Percentiles rank a stretch among this genome's conserved stretches.
Evolutionary conservation across 306 rosid genomes (phyloP).

Genomic region (Inga oerstediana): DNA sequence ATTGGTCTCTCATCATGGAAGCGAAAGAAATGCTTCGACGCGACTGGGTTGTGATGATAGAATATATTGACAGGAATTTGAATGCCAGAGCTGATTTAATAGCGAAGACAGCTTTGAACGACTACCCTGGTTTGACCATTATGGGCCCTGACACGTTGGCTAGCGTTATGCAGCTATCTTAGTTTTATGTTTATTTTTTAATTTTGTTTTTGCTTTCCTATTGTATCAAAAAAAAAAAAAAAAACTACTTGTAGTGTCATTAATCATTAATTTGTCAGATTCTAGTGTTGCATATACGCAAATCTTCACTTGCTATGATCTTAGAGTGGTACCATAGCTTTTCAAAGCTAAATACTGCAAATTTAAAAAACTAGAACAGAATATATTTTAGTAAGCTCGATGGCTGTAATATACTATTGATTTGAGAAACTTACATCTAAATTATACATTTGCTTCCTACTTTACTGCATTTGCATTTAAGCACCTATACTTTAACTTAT

Average conservation of each 20-base stretch:
- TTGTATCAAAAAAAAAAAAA: too few species aligned
- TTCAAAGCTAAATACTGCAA: constrained; percentile 7
- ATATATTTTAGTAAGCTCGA: not conserved
- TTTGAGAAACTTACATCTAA: not conserved
- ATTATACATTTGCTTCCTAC: not conserved
- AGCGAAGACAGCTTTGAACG: too few species aligned
- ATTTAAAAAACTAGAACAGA: not conserved
- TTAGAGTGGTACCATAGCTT: not conserved
- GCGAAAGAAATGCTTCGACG: too few species aligned
- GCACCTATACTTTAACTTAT: not conserved
- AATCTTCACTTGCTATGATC: not conserved
- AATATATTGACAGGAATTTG: too few species aligned
- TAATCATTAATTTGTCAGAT: not conserved
- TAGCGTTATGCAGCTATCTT: too few species aligned
- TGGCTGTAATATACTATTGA: not conserved
- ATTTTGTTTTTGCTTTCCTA: too few species aligned
- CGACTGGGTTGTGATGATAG: too few species aligned
- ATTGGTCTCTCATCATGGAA: too few species aligned
- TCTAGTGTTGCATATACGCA: not conserved
- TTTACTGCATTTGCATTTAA: not conserved
- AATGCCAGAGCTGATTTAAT: too few species aligned
- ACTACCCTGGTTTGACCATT: too few species aligned
- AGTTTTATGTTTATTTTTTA: too few species aligned
- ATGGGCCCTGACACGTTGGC: too few species aligned
- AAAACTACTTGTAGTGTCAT: not conserved